phyloP scores from a whole-genome alignment of 2,329 filamentous ascomycete species.

The Myriosclerotinia curreyana region DNA sequence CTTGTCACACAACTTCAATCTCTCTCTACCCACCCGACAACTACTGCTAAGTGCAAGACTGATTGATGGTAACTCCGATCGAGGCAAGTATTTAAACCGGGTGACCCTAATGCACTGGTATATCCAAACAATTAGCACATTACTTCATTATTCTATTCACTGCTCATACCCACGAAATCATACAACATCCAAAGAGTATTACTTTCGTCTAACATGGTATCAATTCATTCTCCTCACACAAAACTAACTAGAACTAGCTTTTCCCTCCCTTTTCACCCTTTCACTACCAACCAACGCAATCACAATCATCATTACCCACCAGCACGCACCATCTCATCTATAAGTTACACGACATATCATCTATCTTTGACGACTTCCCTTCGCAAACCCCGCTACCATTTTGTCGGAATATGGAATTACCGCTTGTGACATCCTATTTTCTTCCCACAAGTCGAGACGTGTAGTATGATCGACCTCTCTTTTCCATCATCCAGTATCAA shows the following conservation, averaged over 20 bases:
- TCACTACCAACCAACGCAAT: too few relatives aligned
- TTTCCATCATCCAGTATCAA: conserved; percentile 1
- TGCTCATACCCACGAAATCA: too few relatives aligned
- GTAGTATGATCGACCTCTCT: background rate
- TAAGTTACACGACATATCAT: conserved; percentile 11
- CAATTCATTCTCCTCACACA: background rate
- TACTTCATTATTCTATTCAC: too few relatives aligned
- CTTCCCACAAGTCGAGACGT: background rate
- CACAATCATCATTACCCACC: too few relatives aligned
- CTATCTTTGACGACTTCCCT: background rate
- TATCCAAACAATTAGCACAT: too few relatives aligned
- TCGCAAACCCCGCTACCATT: background rate
- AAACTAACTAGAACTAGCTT: background rate
- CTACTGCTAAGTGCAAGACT: too few relatives aligned
- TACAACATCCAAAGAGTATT: background rate
- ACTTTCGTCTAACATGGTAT: conserved; percentile 3
- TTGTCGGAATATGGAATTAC: background rate
- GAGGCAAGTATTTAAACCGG: too few relatives aligned
- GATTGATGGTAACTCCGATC: too few relatives aligned
- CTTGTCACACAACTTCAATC: too few relatives aligned
- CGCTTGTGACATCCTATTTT: background rate
- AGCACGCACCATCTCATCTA: background rate
- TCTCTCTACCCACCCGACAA: too few relatives aligned
- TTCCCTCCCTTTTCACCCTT: conserved; percentile 1
- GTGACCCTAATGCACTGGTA: too few relatives aligned